Percentiles rank a stretch among this genome's conserved stretches.
Conservation (phyloP, 345 rosid genomes). For the Draba incana region DNA sequence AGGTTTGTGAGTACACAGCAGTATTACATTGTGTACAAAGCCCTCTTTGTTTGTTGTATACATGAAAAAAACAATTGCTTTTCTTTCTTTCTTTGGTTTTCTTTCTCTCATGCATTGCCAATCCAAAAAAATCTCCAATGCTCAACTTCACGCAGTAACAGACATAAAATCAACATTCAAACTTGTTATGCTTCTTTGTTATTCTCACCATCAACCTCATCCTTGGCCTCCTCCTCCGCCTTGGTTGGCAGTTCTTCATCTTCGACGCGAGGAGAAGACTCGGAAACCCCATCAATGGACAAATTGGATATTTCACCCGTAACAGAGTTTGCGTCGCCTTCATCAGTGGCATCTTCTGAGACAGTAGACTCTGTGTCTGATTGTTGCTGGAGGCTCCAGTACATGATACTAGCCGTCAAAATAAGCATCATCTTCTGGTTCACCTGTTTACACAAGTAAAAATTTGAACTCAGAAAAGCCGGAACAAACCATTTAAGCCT, state of each 20-base stretch:
- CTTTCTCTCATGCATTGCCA: constrained; percentile 28
- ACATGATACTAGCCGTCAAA: constrained; percentile 90
- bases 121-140: constrained; percentile 27
- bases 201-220: constrained; percentile 28
- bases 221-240: constrained; percentile 19
- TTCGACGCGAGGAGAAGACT: constrained; percentile 27
- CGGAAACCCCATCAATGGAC: constrained; percentile 39
- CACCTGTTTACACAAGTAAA: constrained; percentile 53
- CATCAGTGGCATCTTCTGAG: constrained; percentile 44
- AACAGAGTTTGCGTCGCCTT: constrained; percentile 38
- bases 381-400: constrained; percentile 82
- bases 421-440: constrained; percentile 97
- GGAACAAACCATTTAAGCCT: not conserved
- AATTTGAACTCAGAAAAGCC: not conserved
- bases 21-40: constrained; percentile 27
- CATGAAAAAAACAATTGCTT: constrained; percentile 17
- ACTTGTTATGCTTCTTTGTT: constrained; percentile 31
- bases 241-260: constrained; percentile 29
- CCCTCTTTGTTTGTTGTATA: constrained; percentile 29
- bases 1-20: constrained; percentile 26
- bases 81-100: constrained; percentile 14
- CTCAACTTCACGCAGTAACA: constrained; percentile 31
- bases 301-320: constrained; percentile 38
- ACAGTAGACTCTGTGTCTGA: constrained; percentile 46
- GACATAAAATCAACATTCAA: constrained; percentile 6